A percentile compares a stretch with the other conserved stretches of the same genome.
These are phyloP conservation scores for Populus alba DNA, from an alignment of 345 rosid species.

Conservation along the genomic window DNA sequence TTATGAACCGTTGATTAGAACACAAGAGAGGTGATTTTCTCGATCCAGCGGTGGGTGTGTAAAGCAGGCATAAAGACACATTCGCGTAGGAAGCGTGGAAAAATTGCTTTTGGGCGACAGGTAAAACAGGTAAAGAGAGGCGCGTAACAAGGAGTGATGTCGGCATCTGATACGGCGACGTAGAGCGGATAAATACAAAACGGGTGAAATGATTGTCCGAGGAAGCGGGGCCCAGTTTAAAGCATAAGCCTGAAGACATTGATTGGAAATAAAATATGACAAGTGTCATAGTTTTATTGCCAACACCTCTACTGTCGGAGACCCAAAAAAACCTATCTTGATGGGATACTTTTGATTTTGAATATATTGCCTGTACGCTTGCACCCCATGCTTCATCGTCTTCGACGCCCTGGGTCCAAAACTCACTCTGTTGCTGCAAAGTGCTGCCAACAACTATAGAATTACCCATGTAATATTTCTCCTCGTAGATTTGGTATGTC, in stretches of 20 bases:
- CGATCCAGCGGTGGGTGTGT: slow-evolving; percentile 37
- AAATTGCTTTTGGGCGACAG: slow-evolving; percentile 43
- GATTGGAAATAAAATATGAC: not conserved
- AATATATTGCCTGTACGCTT: too few species aligned
- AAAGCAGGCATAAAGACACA: not conserved
- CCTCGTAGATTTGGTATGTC: too few species aligned
- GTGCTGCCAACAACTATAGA: too few species aligned
- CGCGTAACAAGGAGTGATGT: slow-evolving; percentile 20
- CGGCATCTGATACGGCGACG: slow-evolving; percentile 27
- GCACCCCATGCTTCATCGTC: too few species aligned
- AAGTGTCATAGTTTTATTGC: not conserved
- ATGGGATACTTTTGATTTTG: too few species aligned
- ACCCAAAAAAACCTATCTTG: too few species aligned
- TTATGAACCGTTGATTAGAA: slow-evolving; percentile 20
- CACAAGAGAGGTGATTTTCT: not conserved
- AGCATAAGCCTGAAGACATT: not conserved
- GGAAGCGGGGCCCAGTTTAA: not conserved
- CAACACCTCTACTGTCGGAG: too few species aligned
- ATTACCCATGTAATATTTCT: too few species aligned
- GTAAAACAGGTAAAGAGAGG: slow-evolving; percentile 29
- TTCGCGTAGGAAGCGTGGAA: not conserved
- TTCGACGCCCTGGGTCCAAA: too few species aligned
- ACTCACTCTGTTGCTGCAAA: too few species aligned
- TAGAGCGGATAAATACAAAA: not conserved
- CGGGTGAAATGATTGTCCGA: not conserved